Evolutionary conservation across 192 early-diverging fungal species (phyloP).

Genomic region (Cetraspora pellucida): DNA sequence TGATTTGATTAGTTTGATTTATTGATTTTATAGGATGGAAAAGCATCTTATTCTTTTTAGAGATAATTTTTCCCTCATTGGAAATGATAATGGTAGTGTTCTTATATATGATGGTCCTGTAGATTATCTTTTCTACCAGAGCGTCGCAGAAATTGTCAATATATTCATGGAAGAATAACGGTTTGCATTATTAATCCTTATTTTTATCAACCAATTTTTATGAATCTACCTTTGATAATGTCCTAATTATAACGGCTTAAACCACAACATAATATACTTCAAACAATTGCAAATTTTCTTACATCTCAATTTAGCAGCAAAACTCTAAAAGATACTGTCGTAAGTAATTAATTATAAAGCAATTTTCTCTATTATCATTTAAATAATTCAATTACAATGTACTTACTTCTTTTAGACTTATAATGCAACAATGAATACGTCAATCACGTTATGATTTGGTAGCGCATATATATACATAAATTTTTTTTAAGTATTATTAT

Average conservation of each 20-base stretch:
- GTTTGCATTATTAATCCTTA: neutral
- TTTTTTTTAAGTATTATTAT: neutral
- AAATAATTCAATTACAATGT: neutral
- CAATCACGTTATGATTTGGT: constrained; percentile 2
- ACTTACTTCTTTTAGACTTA: neutral
- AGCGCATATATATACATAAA: neutral
- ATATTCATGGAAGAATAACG: constrained; percentile 21
- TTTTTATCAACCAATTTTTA: neutral
- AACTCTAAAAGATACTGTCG: neutral
- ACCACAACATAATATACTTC: neutral
- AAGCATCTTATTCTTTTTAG: neutral
- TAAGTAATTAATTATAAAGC: neutral
- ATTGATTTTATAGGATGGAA: constrained; percentile 14
- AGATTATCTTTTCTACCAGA: constrained; percentile 5
- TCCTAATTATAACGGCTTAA: neutral
- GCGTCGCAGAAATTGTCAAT: constrained; percentile 7
- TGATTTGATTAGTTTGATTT: neutral
- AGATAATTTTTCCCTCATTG: constrained; percentile 14
- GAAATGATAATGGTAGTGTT: neutral
- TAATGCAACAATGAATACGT: neutral
- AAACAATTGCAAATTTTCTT: neutral
- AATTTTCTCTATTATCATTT: neutral
- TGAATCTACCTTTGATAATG: neutral
- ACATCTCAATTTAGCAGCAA: constrained; percentile 23
- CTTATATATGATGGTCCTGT: constrained; percentile 2